Conservation (phyloP, 2,329 filamentous ascomycete genomes). For the Phoma sp. region DNA sequence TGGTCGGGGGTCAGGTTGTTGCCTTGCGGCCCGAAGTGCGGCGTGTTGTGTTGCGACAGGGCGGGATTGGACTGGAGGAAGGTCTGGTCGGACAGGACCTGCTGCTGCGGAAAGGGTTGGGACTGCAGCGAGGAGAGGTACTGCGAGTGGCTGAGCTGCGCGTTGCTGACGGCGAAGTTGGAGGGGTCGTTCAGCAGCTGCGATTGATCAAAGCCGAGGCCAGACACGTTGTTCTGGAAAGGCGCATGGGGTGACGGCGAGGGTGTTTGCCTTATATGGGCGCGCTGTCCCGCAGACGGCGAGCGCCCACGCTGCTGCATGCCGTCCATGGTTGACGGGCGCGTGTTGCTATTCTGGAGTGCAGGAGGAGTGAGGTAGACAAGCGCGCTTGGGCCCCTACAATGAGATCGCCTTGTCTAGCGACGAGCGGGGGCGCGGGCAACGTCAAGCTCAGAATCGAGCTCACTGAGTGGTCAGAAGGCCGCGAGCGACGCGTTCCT, state of each 20-base stretch:
- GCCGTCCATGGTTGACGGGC: slow-evolving; percentile 11
- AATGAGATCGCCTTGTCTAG: slow-evolving; percentile 16
- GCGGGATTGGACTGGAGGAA: slow-evolving; percentile 51
- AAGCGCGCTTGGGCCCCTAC: slow-evolving; percentile 16
- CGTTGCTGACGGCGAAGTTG: slow-evolving; percentile 41
- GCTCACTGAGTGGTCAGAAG: slow-evolving; percentile 34
- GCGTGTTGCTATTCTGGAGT: slow-evolving; percentile 22
- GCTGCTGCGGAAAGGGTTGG: slow-evolving; percentile 53
- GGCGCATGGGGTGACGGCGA: slow-evolving; percentile 67
- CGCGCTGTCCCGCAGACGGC: slow-evolving; percentile 63
- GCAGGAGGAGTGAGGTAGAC: slow-evolving; percentile 16
- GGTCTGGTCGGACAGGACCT: slow-evolving; percentile 51
- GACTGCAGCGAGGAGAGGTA: slow-evolving; percentile 51
- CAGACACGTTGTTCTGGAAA: slow-evolving; percentile 61
- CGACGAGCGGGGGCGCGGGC: slow-evolving; percentile 19
- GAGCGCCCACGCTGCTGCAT: slow-evolving; percentile 66
- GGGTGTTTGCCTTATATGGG: slow-evolving; percentile 73
- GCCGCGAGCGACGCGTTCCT: slow-evolving; percentile 28
- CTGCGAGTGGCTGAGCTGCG: slow-evolving; percentile 46
- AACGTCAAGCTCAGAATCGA: slow-evolving; percentile 13
- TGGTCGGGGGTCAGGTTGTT: slow-evolving; percentile 47
- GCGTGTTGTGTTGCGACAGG: slow-evolving; percentile 64
- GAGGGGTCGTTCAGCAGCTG: slow-evolving; percentile 34
- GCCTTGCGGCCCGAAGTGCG: slow-evolving; percentile 50
- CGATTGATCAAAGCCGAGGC: slow-evolving; percentile 65